phyloP scores from a whole-genome alignment of 192 early-diverging fungal genomes.

The Oehlia diaphana region DNA sequence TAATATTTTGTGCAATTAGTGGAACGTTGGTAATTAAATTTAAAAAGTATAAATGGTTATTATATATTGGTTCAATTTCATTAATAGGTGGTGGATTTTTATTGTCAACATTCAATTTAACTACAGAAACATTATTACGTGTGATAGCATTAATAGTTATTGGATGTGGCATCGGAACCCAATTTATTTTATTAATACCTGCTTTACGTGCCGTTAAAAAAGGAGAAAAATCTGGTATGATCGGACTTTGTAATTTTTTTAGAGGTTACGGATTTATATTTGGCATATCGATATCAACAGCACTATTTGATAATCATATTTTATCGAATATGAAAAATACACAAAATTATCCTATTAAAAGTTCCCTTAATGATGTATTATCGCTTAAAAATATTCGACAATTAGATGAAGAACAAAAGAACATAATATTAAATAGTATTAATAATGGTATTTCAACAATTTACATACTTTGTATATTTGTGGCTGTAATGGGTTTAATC shows the following conservation, averaged over 20 bases:
- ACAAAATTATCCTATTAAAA: neutral
- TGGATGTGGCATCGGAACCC: slow-evolving; percentile 23
- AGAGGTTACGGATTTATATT: neutral
- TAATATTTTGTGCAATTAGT: neutral
- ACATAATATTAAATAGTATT: neutral
- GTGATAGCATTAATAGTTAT: slow-evolving; percentile 2
- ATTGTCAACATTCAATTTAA: neutral
- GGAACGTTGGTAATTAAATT: neutral
- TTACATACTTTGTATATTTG: slow-evolving; percentile 5
- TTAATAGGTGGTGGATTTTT: slow-evolving; percentile 2
- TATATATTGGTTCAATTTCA: slow-evolving; percentile 4
- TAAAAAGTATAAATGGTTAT: neutral
- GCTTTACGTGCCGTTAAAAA: neutral
- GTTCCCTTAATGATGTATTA: neutral
- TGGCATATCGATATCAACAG: slow-evolving; percentile 20
- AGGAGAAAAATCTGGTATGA: neutral
- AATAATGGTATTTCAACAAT: neutral
- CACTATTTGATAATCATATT: slow-evolving; percentile 21
- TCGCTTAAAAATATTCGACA: neutral
- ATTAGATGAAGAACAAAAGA: neutral
- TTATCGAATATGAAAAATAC: neutral
- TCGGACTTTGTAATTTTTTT: slow-evolving; percentile 23
- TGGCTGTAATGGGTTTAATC: slow-evolving; percentile 4
- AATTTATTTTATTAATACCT: neutral
- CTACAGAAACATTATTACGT: neutral